These are phyloP conservation scores for Komagataea norvegica DNA, from an alignment of 1,139 yeast species.

Conservation along the genomic window DNA sequence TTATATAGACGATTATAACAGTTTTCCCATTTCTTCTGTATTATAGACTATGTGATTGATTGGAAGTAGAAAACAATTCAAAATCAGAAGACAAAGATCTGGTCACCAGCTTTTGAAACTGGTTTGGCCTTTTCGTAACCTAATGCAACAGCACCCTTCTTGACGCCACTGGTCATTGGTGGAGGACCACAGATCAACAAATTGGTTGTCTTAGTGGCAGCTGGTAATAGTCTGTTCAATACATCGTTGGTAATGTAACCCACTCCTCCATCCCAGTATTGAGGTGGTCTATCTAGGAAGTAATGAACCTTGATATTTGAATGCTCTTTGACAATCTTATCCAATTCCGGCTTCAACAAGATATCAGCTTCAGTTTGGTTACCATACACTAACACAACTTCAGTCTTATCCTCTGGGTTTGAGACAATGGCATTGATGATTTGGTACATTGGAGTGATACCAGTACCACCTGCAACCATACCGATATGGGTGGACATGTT, in stretches of 20 bases:
- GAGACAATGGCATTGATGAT: conserved; percentile 73
- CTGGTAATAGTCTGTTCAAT: conserved; percentile 62
- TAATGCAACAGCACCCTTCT: conserved; percentile 77
- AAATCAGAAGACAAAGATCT: conserved; percentile 86
- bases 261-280: conserved; percentile 71
- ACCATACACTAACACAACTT: conserved; percentile 70
- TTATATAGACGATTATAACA: background rate
- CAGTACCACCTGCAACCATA: conserved; percentile 96
- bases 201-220: conserved; percentile 57
- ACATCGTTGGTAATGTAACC: conserved; percentile 83
- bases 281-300: conserved; percentile 72
- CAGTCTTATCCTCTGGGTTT: conserved; percentile 69
- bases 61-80: too few relatives aligned
- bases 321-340: conserved; percentile 57
- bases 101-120: conserved; percentile 88
- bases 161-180: conserved; percentile 73
- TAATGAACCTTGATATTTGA: conserved; percentile 65
- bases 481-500: conserved; percentile 72
- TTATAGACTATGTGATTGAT: too few relatives aligned
- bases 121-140: conserved; percentile 89
- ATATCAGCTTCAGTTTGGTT: conserved; percentile 76
- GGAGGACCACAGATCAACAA: conserved; percentile 95
- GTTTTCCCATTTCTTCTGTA: background rate
- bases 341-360: conserved; percentile 73
- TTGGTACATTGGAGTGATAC: conserved; percentile 92